Evolutionary conservation across 2,329 filamentous ascomycete species (phyloP).

Genomic region (Phaeosphaeriaceae sp.): DNA sequence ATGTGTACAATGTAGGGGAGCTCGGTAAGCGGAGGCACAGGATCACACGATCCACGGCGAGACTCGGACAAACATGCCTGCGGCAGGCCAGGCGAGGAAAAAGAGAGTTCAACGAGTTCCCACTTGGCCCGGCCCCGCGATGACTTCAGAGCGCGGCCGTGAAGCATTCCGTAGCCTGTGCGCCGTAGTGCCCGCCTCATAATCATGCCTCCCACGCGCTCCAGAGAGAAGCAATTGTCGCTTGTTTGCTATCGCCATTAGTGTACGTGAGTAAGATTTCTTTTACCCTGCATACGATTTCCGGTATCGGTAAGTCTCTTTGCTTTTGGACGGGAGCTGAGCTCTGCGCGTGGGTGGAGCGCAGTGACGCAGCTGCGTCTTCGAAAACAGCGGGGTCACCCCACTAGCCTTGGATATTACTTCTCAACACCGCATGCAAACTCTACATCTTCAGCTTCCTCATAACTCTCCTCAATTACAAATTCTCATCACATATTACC

Average conservation of each 20-base stretch:
- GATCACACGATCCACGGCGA: slow-evolving; percentile 36
- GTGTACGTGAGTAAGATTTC: slow-evolving; percentile 9
- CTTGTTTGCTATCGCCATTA: slow-evolving; percentile 12
- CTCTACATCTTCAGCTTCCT: slow-evolving; percentile 4
- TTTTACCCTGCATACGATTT: background rate
- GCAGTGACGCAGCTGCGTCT: background rate
- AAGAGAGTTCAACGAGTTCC: slow-evolving; percentile 10
- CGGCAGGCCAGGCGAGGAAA: slow-evolving; percentile 15
- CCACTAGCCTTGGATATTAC: slow-evolving; percentile 1
- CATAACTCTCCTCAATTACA: background rate
- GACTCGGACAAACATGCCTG: slow-evolving; percentile 35
- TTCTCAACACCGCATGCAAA: slow-evolving; percentile 4
- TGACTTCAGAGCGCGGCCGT: slow-evolving; percentile 48
- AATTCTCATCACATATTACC: background rate
- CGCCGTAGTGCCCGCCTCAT: slow-evolving; percentile 7
- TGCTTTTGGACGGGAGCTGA: background rate
- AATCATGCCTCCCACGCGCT: slow-evolving; percentile 20
- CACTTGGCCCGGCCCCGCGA: slow-evolving; percentile 35
- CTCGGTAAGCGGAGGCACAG: slow-evolving; percentile 34
- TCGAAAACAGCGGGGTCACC: slow-evolving; percentile 8
- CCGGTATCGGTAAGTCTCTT: background rate
- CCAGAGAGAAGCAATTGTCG: slow-evolving; percentile 33
- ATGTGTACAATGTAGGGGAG: slow-evolving; percentile 5
- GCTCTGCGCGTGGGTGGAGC: background rate
- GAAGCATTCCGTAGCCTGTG: slow-evolving; percentile 27